Conservation (phyloP, 2,329 filamentous ascomycete genomes). For the Fusarium miscanthi region DNA sequence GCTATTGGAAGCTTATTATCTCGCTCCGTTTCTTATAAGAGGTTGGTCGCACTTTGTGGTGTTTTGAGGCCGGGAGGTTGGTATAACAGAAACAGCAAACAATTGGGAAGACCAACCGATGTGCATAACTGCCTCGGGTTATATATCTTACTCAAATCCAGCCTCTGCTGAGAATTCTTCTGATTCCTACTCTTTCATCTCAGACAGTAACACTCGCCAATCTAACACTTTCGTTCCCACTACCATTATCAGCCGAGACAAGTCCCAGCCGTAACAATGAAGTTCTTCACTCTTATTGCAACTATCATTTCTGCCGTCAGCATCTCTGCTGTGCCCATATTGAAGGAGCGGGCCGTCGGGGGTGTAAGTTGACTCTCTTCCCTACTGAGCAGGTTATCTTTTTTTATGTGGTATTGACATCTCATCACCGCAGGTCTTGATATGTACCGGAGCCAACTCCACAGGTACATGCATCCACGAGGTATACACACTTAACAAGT, state of each 20-base stretch:
- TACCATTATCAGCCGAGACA: conserved; percentile 1
- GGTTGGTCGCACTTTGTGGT: conserved; percentile 30
- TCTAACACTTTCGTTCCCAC: neutral
- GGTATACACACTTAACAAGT: conserved; percentile 57
- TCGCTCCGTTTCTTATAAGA: conserved; percentile 18
- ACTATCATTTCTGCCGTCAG: conserved; percentile 36
- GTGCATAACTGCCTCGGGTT: neutral
- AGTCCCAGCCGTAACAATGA: conserved; percentile 44
- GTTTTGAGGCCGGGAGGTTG: conserved; percentile 30
- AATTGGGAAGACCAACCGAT: neutral
- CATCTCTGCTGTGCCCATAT: conserved; percentile 46
- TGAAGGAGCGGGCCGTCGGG: conserved; percentile 56
- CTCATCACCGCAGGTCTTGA: conserved; percentile 54
- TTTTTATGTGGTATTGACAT: conserved; percentile 3
- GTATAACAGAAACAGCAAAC: conserved; percentile 5
- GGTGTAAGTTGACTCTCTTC: conserved; percentile 54
- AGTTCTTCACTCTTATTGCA: conserved; percentile 40
- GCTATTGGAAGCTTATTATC: conserved; percentile 30
- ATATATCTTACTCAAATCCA: conserved; percentile 11
- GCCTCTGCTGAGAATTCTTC: conserved; percentile 21
- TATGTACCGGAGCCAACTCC: conserved; percentile 63
- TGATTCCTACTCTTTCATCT: conserved; percentile 20
- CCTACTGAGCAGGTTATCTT: neutral
- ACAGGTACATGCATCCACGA: conserved; percentile 59
- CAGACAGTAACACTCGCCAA: conserved; percentile 2